Percentiles rank a stretch among this genome's conserved stretches.
These are phyloP conservation scores for Aquilaria malaccensis DNA, from an alignment of 345 rosid genomes.

Conservation along the genomic window DNA sequence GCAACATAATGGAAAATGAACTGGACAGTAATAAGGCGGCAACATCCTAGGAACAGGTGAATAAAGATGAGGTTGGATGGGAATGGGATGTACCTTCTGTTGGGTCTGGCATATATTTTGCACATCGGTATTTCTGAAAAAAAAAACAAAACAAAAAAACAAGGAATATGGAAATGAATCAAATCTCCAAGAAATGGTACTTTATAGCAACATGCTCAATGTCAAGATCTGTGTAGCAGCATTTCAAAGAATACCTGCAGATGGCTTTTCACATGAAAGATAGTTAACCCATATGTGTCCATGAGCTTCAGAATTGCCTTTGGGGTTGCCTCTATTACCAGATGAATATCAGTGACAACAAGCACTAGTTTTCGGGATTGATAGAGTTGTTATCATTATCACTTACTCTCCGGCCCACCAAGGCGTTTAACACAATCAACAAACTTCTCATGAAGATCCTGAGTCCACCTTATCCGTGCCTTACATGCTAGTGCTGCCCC, in stretches of 20 bases:
- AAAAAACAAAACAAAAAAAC: not conserved
- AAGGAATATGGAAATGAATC: not conserved
- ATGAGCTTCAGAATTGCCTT: conserved; percentile 83
- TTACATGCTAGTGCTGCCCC: conserved; percentile 25
- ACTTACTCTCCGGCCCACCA: conserved; percentile 82
- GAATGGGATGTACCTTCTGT: conserved; percentile 44
- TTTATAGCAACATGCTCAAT: too few relatives aligned
- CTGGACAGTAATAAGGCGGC: not conserved
- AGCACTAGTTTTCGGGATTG: not conserved
- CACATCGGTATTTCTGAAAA: conserved; percentile 73
- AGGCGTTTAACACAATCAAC: conserved; percentile 71
- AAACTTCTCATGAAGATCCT: conserved; percentile 83
- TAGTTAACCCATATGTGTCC: conserved; percentile 75
- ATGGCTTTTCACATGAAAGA: conserved; percentile 92
- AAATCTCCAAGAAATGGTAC: not conserved
- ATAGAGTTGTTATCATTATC: not conserved
- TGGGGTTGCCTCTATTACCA: conserved; percentile 67
- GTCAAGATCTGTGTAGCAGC: not conserved
- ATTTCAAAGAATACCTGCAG: conserved; percentile 45
- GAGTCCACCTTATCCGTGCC: conserved; percentile 82
- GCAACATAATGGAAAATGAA: not conserved
- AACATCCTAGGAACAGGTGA: not conserved
- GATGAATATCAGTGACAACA: not conserved
- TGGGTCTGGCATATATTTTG: conserved; percentile 58
- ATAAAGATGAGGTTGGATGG: not conserved